phyloP scores from a whole-genome alignment of 2,329 filamentous ascomycete species.

The Parascedosporium putredinis region DNA sequence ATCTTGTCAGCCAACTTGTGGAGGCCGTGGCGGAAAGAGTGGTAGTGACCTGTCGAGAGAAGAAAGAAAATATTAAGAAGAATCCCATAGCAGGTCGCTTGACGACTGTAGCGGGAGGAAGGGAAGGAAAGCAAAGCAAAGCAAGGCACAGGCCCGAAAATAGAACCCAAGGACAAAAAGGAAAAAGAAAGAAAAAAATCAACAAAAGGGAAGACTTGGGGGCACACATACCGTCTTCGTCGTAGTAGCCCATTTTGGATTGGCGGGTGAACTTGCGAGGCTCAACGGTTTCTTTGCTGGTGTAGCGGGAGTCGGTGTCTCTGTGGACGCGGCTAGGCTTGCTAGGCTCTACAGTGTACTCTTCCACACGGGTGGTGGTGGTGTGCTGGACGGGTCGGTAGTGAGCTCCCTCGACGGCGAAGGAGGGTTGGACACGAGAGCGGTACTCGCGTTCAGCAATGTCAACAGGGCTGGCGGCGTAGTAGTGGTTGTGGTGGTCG shows the following conservation, averaged over 20 bases:
- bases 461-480: constrained; percentile 45
- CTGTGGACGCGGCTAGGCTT: constrained; percentile 35
- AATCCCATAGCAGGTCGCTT: constrained; percentile 2
- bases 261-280: constrained; percentile 32
- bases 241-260: constrained; percentile 56
- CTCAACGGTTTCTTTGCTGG: constrained; percentile 59
- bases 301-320: constrained; percentile 38
- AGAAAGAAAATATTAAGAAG: background rate
- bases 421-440: constrained; percentile 45
- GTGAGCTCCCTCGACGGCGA: constrained; percentile 25
- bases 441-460: constrained; percentile 57
- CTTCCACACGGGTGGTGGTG: constrained; percentile 19
- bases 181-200: constrained; percentile 7
- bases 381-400: constrained; percentile 16
- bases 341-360: constrained; percentile 29
- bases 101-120: background rate
- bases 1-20: constrained; percentile 49
- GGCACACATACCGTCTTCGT: constrained; percentile 43
- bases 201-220: background rate
- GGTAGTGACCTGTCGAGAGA: constrained; percentile 47
- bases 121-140: background rate
- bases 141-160: too few relatives aligned
- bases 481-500: constrained; percentile 40
- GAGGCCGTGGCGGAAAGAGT: constrained; percentile 45
- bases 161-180: constrained; percentile 3